Percentiles rank a stretch among this genome's conserved stretches.
phyloP scores from a whole-genome alignment of 2,329 filamentous ascomycete genomes.

The Cercospora zeina region DNA sequence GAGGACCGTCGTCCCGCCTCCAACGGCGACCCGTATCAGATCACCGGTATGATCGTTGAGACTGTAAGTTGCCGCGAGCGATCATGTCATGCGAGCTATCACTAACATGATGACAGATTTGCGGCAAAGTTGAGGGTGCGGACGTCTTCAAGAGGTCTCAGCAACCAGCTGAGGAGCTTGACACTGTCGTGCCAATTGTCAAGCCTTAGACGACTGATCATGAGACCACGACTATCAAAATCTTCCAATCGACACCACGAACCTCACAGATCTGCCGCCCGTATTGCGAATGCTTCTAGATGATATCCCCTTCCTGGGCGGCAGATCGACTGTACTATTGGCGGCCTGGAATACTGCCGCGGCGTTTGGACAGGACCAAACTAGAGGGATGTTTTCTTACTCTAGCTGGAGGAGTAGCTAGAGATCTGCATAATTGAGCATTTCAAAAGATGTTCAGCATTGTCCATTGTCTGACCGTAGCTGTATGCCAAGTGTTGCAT shows the following conservation, averaged over 20 bases:
- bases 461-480: not conserved
- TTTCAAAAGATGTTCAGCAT: not conserved
- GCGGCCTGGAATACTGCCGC: conserved; percentile 9
- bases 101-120: conserved; percentile 39
- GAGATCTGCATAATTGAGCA: conserved; percentile 18
- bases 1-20: conserved; percentile 69
- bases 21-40: conserved; percentile 85
- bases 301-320: conserved; percentile 24
- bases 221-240: conserved; percentile 12
- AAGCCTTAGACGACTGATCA: conserved; percentile 37
- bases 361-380: not conserved
- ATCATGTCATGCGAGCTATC: conserved; percentile 6
- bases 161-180: conserved; percentile 39
- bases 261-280: conserved; percentile 5
- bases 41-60: conserved; percentile 77
- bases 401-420: conserved; percentile 14
- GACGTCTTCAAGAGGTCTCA: conserved; percentile 47
- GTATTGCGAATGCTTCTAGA: conserved; percentile 19
- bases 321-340: conserved; percentile 16
- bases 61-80: conserved; percentile 46
- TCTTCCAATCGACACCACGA: not conserved
- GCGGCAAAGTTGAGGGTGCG: conserved; percentile 53
- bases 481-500: not conserved
- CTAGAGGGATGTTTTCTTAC: conserved; percentile 6
- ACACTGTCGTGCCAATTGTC: conserved; percentile 39